Evolutionary conservation across 2,329 filamentous ascomycete species (phyloP).

Genomic region (Nothomitra cinnamomea): DNA sequence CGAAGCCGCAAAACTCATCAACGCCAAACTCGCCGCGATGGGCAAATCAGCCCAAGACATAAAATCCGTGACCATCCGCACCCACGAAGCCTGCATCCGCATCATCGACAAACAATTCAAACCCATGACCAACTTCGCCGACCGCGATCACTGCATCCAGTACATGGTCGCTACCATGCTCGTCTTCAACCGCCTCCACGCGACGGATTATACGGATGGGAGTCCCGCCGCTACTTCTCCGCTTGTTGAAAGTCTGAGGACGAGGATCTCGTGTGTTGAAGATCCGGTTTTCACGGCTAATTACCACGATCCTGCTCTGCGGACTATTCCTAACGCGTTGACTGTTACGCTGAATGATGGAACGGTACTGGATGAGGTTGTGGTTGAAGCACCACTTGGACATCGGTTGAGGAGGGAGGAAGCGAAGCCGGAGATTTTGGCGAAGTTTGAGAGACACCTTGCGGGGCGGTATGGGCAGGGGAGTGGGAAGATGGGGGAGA

Average conservation of each 20-base stretch:
- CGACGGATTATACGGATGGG: constrained; percentile 84
- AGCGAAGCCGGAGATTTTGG: constrained; percentile 91
- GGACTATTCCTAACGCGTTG: constrained; percentile 93
- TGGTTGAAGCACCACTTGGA: constrained; percentile 85
- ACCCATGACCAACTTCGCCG: constrained; percentile 98
- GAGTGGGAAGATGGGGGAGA: constrained; percentile 49
- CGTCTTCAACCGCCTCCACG: constrained; percentile 81
- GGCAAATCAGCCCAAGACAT: constrained; percentile 91
- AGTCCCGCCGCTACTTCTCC: constrained; percentile 79
- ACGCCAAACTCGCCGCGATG: constrained; percentile 62
- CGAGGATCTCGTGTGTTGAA: constrained; percentile 92
- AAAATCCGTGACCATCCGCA: constrained; percentile 82
- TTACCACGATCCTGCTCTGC: constrained; percentile 86
- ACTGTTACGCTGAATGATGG: constrained; percentile 92
- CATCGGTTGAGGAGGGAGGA: constrained; percentile 84
- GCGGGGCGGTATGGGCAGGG: constrained; percentile 62
- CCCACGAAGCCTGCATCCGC: constrained; percentile 93
- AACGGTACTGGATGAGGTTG: constrained; percentile 75
- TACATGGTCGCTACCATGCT: constrained; percentile 99
- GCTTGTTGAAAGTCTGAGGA: constrained; percentile 76
- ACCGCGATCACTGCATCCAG: constrained; percentile 98
- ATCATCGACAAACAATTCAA: constrained; percentile 99
- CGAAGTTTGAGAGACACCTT: constrained; percentile 89
- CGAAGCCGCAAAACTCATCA: constrained; percentile 79
- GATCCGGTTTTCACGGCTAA: constrained; percentile 87